Base-by-base conservation (phyloP, 306 rosid species). In the Sicyos baderoa region DNA sequence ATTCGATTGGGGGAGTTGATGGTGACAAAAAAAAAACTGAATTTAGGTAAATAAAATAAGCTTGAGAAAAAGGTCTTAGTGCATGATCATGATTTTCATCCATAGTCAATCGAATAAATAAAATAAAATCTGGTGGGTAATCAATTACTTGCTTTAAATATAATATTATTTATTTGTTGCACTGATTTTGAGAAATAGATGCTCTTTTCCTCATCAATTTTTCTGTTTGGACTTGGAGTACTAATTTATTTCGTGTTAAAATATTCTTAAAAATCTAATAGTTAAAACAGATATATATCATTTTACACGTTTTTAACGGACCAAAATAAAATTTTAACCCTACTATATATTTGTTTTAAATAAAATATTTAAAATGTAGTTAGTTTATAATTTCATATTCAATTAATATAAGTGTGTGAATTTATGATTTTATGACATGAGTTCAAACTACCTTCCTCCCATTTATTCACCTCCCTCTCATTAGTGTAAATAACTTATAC, bases 161-260 rank as follows among this genome's bases (percentile, higher is more conserved):
- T 29, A 29, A 29, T 18, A 9, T 62, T 61, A 58, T 61, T 58
- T 58, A 35, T 35, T 62, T 62, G n/a, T 8, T 18, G 49, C 68
- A 37, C 68, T 62, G 51, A 62, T 62, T 62, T n/a, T 35, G 51
- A 62, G 51, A 62, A 40, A 40, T 62, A n/a, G 5, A 17, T 62
- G 14, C 6, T n/a, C 0, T 3, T 15, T 9, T 62, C 8, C n/a
- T 32, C 51, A 17, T 62, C n/a, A 62, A 18, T 40, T 17, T 62
- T 62, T 62, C 15, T 4, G 16, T 62, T 62, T 9, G 11, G 4
- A 29, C 4, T 29, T 2, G 29, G 7, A 3, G 12, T 61, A n/a
- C 18, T 61, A 7, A 61, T 35, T 54, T 54, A 3, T 19, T 29
- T 29, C 4, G 35, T 29, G 35, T 19, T 54, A 16, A 50, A 50